These are phyloP conservation scores for Nicotiana attenuata DNA, from an alignment of 257 asterid genomes.

Conservation along the genomic window DNA sequence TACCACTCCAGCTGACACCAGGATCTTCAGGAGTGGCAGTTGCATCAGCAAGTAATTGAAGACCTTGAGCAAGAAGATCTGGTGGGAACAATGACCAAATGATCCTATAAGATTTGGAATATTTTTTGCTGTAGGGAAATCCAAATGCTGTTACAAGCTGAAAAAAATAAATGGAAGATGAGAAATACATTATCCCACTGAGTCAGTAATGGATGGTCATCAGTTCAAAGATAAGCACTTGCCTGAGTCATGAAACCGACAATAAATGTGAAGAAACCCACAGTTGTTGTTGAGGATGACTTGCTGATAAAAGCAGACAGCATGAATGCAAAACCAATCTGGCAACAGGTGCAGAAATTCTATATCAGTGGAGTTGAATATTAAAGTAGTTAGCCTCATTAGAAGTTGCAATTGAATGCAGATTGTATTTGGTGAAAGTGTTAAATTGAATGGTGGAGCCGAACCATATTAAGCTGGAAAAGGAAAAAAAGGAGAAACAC, in stretches of 20 bases:
- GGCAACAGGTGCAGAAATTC: constrained; percentile 17
- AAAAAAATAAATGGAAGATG: constrained; percentile 14
- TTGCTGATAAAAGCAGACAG: constrained; percentile 72
- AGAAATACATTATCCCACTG: constrained; percentile 18
- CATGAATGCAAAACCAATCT: constrained; percentile 82
- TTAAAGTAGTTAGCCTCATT: neutral
- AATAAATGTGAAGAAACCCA: constrained; percentile 64
- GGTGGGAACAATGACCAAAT: constrained; percentile 97
- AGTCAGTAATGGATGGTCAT: constrained; percentile 12
- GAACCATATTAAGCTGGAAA: constrained; percentile 82
- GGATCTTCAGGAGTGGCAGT: constrained; percentile 89
- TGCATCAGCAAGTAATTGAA: constrained; percentile 71
- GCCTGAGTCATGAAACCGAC: constrained; percentile 86
- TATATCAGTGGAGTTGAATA: constrained; percentile 3
- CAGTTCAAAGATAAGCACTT: constrained; percentile 19
- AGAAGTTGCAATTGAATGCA: neutral
- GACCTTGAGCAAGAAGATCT: constrained; percentile 78
- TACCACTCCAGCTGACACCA: constrained; percentile 86
- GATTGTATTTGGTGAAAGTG: neutral
- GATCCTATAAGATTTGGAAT: constrained; percentile 36
- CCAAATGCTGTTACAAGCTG: constrained; percentile 86
- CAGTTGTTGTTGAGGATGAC: constrained; percentile 69
- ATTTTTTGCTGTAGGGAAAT: constrained; percentile 60
- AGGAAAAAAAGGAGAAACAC: constrained; percentile 76
- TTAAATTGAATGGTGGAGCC: constrained; percentile 22